Conservation (phyloP, 768 basidiomycete species). For the Amanita rubescens region DNA sequence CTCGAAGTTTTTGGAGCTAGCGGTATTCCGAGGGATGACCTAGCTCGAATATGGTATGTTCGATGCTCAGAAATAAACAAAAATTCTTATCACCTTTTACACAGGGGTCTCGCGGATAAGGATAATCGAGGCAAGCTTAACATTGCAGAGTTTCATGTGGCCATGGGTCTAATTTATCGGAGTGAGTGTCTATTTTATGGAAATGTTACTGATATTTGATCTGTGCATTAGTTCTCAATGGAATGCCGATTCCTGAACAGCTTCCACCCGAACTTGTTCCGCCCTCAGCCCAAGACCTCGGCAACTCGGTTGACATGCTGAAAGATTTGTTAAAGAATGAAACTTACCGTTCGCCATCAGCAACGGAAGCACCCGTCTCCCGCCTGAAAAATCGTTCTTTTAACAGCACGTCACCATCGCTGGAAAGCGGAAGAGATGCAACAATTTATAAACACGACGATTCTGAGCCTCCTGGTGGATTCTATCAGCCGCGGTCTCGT, state of each 20-base stretch:
- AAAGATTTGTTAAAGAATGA: slow-evolving; percentile 86
- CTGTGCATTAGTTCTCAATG: slow-evolving; percentile 66
- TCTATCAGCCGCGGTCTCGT: slow-evolving; percentile 75
- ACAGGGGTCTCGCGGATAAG: slow-evolving; percentile 85
- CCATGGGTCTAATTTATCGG: slow-evolving; percentile 97
- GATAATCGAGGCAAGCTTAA: slow-evolving; percentile 95
- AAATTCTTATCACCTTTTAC: not conserved
- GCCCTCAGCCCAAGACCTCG: slow-evolving; percentile 85
- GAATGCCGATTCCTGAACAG: slow-evolving; percentile 80
- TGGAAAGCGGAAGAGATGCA: slow-evolving; percentile 70
- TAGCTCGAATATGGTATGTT: slow-evolving; percentile 88
- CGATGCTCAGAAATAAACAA: not conserved
- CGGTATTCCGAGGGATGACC: slow-evolving; percentile 80
- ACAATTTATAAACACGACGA: slow-evolving; percentile 86
- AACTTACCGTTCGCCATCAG: slow-evolving; percentile 59
- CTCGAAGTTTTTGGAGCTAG: slow-evolving; percentile 93
- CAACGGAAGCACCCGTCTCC: slow-evolving; percentile 47
- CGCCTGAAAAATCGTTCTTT: slow-evolving; percentile 68
- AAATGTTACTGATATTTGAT: not conserved
- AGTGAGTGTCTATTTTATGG: slow-evolving; percentile 34
- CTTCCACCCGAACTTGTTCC: slow-evolving; percentile 89
- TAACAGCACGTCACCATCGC: slow-evolving; percentile 40
- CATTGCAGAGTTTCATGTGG: slow-evolving; percentile 93
- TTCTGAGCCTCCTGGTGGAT: slow-evolving; percentile 47
- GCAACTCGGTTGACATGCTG: slow-evolving; percentile 82